phyloP scores from a whole-genome alignment of 2,329 filamentous ascomycete species.

The Aspergillus piperis region DNA sequence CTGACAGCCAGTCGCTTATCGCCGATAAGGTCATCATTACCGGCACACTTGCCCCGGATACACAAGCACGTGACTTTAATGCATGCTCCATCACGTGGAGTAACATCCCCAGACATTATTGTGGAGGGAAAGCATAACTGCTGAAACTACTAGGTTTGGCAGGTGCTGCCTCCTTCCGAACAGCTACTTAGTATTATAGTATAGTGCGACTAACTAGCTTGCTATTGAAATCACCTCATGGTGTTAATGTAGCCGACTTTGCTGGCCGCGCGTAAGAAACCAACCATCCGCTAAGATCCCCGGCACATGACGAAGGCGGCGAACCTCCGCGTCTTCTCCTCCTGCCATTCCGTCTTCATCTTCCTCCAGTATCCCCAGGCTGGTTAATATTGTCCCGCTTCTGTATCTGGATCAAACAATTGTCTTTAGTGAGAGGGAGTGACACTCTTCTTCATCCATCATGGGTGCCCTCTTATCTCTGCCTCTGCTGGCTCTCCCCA shows the following conservation, averaged over 20 bases:
- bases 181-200: no score
- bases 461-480: conserved; percentile 94
- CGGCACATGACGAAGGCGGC: conserved; percentile 24
- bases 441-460: conserved; percentile 21
- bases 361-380: not conserved
- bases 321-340: not conserved
- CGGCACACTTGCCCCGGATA: not conserved
- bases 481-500: conserved; percentile 84
- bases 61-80: not conserved
- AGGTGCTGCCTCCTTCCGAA: no score
- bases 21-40: conserved; percentile 3
- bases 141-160: no score
- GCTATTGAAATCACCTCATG: not conserved
- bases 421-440: not conserved
- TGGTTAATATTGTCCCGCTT: not conserved
- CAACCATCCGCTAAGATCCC: not conserved
- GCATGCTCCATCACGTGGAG: not conserved
- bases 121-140: not conserved
- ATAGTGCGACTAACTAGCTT: not conserved
- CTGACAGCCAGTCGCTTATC: conserved; percentile 6
- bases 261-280: not conserved
- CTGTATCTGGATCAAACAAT: not conserved
- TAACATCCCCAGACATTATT: not conserved
- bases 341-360: conserved; percentile 13
- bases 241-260: not conserved